Base-by-base conservation (phyloP, 1,139 yeast species). In the Suhomyces choctaworum region DNA sequence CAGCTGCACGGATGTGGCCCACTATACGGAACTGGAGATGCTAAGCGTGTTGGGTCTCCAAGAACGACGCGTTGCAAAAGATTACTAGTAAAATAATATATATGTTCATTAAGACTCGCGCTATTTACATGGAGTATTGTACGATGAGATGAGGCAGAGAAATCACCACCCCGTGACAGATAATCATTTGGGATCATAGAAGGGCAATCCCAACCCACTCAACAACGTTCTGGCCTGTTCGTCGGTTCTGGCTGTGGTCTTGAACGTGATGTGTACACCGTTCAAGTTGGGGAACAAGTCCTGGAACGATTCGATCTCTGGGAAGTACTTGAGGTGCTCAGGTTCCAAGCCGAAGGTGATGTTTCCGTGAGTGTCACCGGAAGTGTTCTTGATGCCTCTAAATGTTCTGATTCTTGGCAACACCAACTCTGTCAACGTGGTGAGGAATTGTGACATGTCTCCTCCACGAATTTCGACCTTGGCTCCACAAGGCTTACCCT, bases 401-500 rank as follows among this genome's bases (percentile, higher is more conserved):
- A 86, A 92, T 31, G 90, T 87, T 75, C 95, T 84, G 42, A 90
- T 80, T 62, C 96, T 78, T 32, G 99, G 98, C 50, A 92, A 73
- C 19, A 94, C 98, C 49, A 94, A 70, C 62, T 94, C 98, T 2
- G 95, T 79, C 52, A 94, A 67, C 1, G 98, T 92, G 15, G 84
- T 65, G 41, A 94, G 58, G 55, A 94, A 92, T 63, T 89, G 97
- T 37, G 80, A 66, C 83, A 90, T 86, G 39, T 87, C 87, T 45
- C 83, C 76, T 30, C 97, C 98, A 23, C 71, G 70, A 41, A 94
- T 66, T 42, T 77, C 79, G 14, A 82, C 83, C 57, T 86, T 86
- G 41, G 95, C 96, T 36, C 98, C 99, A 78, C 95, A 86, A 32
- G 85, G 82, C 69, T 80, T 83, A 29, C 97, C 96, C 33, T 80